phyloP scores from a whole-genome alignment of 345 rosid genomes.

The Gossypium turneri region DNA sequence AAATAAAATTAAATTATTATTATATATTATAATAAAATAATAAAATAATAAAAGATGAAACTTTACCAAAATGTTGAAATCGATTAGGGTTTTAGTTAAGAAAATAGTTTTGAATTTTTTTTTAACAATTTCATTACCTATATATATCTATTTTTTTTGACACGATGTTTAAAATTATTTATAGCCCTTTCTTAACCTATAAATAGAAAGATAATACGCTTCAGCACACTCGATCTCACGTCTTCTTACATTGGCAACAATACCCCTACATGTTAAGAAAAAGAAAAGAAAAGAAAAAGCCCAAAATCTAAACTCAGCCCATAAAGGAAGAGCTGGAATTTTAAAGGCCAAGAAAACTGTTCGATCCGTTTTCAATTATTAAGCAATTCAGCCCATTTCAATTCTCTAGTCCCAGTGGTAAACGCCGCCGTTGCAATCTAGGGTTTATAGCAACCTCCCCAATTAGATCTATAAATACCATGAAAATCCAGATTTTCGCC shows the following conservation, averaged over 20 bases:
- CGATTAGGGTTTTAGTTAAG: too few species aligned
- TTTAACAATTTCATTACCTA: too few species aligned
- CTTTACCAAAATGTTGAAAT: too few species aligned
- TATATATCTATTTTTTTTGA: too few species aligned
- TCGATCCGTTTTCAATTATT: background rate
- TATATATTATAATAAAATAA: too few species aligned
- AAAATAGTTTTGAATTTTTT: too few species aligned
- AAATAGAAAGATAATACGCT: too few species aligned
- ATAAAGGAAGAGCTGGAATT: background rate
- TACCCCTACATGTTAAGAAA: too few species aligned
- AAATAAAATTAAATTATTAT: too few species aligned
- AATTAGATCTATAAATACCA: background rate
- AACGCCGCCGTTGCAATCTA: background rate
- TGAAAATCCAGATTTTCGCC: background rate
- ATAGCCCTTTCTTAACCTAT: rapidly evolving
- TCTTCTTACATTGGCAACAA: rapidly evolving
- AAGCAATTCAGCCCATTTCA: background rate
- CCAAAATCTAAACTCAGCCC: background rate
- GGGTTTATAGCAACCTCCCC: background rate
- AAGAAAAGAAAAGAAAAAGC: background rate
- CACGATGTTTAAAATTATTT: too few species aligned
- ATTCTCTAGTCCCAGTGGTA: background rate
- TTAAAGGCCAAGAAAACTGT: background rate
- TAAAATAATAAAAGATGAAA: too few species aligned
- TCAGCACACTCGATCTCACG: rapidly evolving